Base-by-base conservation (phyloP, 2,329 filamentous ascomycete genomes). In the Colletotrichum sp. region DNA sequence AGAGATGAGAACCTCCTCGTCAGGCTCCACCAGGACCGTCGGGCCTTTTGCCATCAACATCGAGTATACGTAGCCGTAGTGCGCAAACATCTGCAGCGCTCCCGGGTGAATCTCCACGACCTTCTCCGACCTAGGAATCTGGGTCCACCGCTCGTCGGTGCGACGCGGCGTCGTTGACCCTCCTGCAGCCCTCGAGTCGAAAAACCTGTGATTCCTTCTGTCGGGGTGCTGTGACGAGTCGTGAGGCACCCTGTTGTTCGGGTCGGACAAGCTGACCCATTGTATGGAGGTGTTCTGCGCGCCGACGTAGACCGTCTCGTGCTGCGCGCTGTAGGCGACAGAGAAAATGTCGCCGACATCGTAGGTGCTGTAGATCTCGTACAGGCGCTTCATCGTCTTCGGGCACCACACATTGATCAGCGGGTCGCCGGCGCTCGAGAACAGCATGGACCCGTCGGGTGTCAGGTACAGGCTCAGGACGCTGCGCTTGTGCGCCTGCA, bases 341-440 rank as follows among this genome's bases (percentile, higher is more conserved):
- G 95, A 98, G 84, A 99, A 99, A 75, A 99, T 92, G 86, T 99
- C 97, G 76, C 97, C 97, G 55, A 98, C 95, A 80, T 99, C 97
- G 85, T 98, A 96, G 65, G 93, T 94, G 78, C 96, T 98, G 87
- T 98, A 98, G 77, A 99, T 95, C 78, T 97, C 95, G 86, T 96
- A 97, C 1, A 97, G 89, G 32, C 94, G 93, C 72, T 90, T 91
- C 83, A 98, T 93, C 8, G 92, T 93, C 59, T 88, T 89, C 3
- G 96, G 95, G 80, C 93, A 94, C 97, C 97, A 99, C 57, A 98
- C 95, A 83, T 98, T 98, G 82, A 99, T 93, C 75, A 98, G 94
- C 3, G 96, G 95, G 82, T 99, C 97, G 79, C 96, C 96, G 12
- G 96, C 96, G 80, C 95, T 98, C 13, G 96, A 99, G 84, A 99